Base-by-base conservation (phyloP, 2,329 filamentous ascomycete species). In the Cadophora malorum region DNA sequence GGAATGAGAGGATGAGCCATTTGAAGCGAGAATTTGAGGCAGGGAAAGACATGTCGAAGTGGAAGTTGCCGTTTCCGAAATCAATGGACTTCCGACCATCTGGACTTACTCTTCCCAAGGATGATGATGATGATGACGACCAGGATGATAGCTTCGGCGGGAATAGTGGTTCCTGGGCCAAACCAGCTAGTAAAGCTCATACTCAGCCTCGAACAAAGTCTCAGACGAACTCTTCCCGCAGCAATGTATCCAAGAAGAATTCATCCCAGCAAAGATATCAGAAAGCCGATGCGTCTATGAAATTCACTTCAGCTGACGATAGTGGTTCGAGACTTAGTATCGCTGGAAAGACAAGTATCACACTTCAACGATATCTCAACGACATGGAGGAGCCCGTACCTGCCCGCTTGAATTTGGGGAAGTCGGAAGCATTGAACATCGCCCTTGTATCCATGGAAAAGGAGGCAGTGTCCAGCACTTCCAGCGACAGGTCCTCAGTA, bases 121-220 rank as follows among this genome's bases (percentile, higher is more conserved):
- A 60, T 38, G 53, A 60, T 21, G 63, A 60, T 21, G 63, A 65
- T 14, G 63, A 65, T 38, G 63, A 65, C 33, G 63, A 65, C 33
- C 52, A 59, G 23, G 53, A 65, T 50, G 63, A 65, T 60, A 28
- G 41, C 12, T 49, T 38, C 7, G 45, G 31, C 25, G 47, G 49
- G 1, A 14, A 63, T 31, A 47, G 49, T 38, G 33, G 56, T 28
- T 59, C 33, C 16, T 28, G 23, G 56, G 9, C n/a, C 19, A 59
- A 59, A 25, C 4, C n/a, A 28, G 10, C 56, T 45, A 21, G 21
- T 6, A 41, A 59, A n/a, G 8, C 21, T 12, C 16, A 41, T 7
- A 9, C 3, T 28, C 33, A 45, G n/a, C 2, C 3, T 28, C 21
- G 31, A n/a, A 59, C 38, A 45, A n/a, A 21, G 16, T 33, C 53